Evolutionary conservation across 2,329 filamentous ascomycete species (phyloP), one percentile per base, ranked within the genome.

Genomic region (Diaporthe citri): DNA sequence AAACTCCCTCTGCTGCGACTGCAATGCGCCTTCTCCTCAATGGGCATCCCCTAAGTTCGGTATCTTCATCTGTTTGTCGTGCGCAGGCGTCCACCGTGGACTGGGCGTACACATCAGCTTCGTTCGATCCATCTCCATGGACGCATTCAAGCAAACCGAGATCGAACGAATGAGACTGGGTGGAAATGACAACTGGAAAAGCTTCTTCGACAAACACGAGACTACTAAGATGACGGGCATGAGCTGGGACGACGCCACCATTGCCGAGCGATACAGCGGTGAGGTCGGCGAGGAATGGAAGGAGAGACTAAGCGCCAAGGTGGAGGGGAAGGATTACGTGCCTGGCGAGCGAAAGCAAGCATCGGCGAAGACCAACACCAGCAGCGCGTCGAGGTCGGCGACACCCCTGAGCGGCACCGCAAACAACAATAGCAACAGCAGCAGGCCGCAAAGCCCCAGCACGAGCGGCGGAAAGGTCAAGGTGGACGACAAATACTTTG

Each of bases 41-140:
- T 99, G 97, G 97, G 96, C 97, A 79, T 90, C 95, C 51, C 97
- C 97, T 78, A 99, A 99, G 86, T 97, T 99, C 83, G 96, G 96
- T 82, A 95, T 98, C 84, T 99, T 99, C 88, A 98, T 99, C 89
- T 99, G 97, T 86, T 92, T 99, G 71, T 95, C 93, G 77, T 99
- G 97, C 87, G 96, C 96, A 46, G 97, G 97, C 79, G 94, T 97
- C 71, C 97, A 99, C 86, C 94, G 97, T 77, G 95, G 95, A 4
- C 91, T 99, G 41, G 97, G 97, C 76, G 97, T 99, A 48, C 97
- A 99, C 88, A 98, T 99, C 84, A 98, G 95, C 83, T 99, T 99
- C 86, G 96, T 99, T 78, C 94, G 97, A 76, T 97, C 94, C 81
- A 97, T 98, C 82, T 98, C 95, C 77, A 99, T 99, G 97, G 97